These are phyloP conservation scores for Stemphylium beticola DNA, from an alignment of 2,329 filamentous ascomycete species.

Conservation along the genomic window DNA sequence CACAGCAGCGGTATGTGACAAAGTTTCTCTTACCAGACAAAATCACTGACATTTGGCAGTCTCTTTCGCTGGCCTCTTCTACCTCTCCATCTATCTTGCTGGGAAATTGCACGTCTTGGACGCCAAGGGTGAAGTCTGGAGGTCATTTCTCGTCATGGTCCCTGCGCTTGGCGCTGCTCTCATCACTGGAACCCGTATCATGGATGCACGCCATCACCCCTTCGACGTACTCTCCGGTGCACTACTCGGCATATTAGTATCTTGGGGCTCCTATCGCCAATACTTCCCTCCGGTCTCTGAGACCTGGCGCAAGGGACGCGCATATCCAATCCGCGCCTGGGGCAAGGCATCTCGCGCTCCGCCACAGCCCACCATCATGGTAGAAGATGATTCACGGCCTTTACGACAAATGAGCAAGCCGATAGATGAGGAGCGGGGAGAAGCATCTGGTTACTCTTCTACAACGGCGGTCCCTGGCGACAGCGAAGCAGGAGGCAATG, in stretches of 20 bases:
- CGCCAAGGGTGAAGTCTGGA: slow-evolving; percentile 67
- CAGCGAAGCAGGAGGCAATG: slow-evolving; percentile 36
- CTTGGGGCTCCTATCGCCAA: slow-evolving; percentile 62
- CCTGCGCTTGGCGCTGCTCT: slow-evolving; percentile 62
- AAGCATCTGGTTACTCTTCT: slow-evolving; percentile 39
- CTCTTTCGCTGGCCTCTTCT: slow-evolving; percentile 65
- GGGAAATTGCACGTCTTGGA: slow-evolving; percentile 66
- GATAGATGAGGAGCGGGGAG: slow-evolving; percentile 42
- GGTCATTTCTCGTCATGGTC: slow-evolving; percentile 60
- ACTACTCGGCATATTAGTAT: slow-evolving; percentile 59
- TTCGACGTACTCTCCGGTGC: slow-evolving; percentile 66
- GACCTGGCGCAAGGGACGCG: slow-evolving; percentile 64
- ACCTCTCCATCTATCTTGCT: slow-evolving; percentile 65
- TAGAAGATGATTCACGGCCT: slow-evolving; percentile 42
- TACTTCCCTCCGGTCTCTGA: slow-evolving; percentile 65
- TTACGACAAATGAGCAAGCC: slow-evolving; percentile 36
- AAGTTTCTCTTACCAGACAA: neutral
- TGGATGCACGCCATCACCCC: slow-evolving; percentile 67
- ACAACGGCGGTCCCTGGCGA: slow-evolving; percentile 26
- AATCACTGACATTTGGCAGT: slow-evolving; percentile 47
- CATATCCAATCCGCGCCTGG: slow-evolving; percentile 65
- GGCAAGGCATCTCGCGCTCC: slow-evolving; percentile 50
- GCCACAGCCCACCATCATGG: slow-evolving; percentile 31
- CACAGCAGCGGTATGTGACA: slow-evolving; percentile 58
- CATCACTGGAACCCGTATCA: slow-evolving; percentile 64